Evolutionary conservation across 75 land plant species (phyloP), one percentile per base, ranked within the genome.

Genomic region (Ceratopteris richardii): DNA sequence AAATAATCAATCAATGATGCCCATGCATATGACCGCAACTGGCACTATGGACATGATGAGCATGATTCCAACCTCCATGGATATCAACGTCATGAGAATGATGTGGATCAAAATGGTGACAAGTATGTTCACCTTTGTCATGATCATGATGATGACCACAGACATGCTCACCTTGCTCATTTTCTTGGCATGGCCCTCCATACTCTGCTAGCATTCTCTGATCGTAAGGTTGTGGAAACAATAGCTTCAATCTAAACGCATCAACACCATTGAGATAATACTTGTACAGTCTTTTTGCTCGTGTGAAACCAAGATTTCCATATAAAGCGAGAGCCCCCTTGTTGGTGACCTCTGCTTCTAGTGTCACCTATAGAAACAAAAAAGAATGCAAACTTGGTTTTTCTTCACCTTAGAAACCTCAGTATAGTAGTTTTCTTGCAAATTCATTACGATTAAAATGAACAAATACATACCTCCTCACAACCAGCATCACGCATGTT

Each of bases 321-420:
- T 94, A 94, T 25, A 94, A 58, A 36, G 99, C 96, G 22, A 94
- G 80, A 0, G 99, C 99, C 62, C 99, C 97, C 61, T 83, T 83
- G 68, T 94, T 94, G 62, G 96, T 90, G 22, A 94, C 99, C 67
- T 94, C 99, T 44, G 99, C 99, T 77, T 94, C 99, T 41, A 94
- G 64, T 18, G 99, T 85, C 18, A 94, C 98, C 98, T 93, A 59
- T 25, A 17, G 7, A 3, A 51, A 21, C 0, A 1, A 52, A 54
- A 54, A 54, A 9, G 31, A 22, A 22, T 54, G 31, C n/a, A n/a
- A n/a, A n/a, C n/a, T n/a, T n/a, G n/a, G n/a, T n/a, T 17, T 22
- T 1, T 27, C 16, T 50, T 48, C 18, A 18, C 0, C 23, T 53
- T 60, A 9, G 7, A 24, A 17, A 60, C 12, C 16, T 3, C 14